phyloP scores from a whole-genome alignment of 1,284 basidiomycete genomes.

The Ceratobasidium sp. region DNA sequence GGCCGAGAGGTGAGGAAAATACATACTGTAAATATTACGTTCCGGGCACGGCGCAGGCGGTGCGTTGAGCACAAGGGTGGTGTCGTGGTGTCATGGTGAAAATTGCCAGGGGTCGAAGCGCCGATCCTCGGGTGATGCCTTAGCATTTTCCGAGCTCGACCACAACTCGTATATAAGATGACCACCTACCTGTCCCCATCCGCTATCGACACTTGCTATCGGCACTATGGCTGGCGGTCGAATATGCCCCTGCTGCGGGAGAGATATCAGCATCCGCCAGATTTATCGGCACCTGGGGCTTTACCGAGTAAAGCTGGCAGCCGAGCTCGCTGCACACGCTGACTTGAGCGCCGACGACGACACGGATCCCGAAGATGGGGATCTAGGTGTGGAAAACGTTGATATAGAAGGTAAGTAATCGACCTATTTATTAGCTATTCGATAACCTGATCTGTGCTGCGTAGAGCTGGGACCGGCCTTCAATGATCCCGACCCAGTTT shows the following conservation, averaged over 20 bases:
- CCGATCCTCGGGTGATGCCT: constrained; percentile 2
- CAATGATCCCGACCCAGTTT: neutral
- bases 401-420: neutral
- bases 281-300: neutral
- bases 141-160: neutral
- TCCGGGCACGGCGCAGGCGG: too few relatives aligned
- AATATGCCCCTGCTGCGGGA: neutral
- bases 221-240: neutral
- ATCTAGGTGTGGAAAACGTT: neutral
- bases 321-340: neutral
- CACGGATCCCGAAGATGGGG: neutral
- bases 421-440: neutral
- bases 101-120: too few relatives aligned
- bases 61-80: too few relatives aligned
- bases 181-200: too few relatives aligned
- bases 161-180: too few relatives aligned
- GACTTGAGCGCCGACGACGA: neutral
- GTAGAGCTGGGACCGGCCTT: neutral
- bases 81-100: too few relatives aligned
- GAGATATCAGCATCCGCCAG: neutral
- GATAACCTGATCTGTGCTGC: too few relatives aligned
- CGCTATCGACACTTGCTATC: neutral
- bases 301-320: neutral
- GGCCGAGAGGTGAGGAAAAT: too few relatives aligned
- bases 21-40: too few relatives aligned